Conservation (phyloP, 257 asterid genomes). For the Cruciata laevipes region DNA sequence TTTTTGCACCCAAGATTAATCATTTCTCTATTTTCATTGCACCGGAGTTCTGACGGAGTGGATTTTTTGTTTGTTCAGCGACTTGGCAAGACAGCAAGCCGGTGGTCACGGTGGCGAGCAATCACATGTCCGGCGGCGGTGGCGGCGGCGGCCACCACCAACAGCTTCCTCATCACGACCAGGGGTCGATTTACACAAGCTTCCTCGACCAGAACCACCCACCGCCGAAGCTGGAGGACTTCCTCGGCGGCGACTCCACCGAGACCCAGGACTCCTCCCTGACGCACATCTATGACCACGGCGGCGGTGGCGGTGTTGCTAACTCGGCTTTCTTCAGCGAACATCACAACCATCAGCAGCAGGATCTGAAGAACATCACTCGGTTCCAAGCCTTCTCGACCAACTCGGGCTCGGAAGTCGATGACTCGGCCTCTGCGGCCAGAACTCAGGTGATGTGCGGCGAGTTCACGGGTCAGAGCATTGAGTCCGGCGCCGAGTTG, state of each 20-base stretch:
- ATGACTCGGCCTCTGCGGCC: constrained; percentile 56
- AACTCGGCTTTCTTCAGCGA: constrained; percentile 31
- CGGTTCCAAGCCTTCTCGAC: constrained; percentile 66
- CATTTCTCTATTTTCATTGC: not conserved
- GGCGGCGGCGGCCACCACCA: not conserved
- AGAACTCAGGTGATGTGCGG: constrained; percentile 46
- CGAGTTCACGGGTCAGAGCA: constrained; percentile 29
- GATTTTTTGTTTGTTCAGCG: constrained; percentile 10
- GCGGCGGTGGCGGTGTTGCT: constrained; percentile 17
- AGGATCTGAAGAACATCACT: constrained; percentile 47
- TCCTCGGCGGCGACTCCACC: constrained; percentile 70
- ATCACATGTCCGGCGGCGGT: constrained; percentile 16
- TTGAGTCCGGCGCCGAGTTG: constrained; percentile 61
- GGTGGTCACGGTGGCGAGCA: constrained; percentile 16
- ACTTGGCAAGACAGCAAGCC: constrained; percentile 56
- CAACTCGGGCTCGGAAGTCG: constrained; percentile 83
- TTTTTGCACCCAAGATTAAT: not conserved
- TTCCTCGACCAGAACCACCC: constrained; percentile 47
- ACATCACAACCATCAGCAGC: constrained; percentile 22
- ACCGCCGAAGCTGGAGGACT: constrained; percentile 84
- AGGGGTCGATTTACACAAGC: constrained; percentile 25
- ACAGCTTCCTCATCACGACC: not conserved
- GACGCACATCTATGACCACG: constrained; percentile 65
- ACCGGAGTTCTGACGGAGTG: not conserved
- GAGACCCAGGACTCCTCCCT: constrained; percentile 52